Conservation (phyloP, 371 early-diverging fungal genomes). For the Apophysomyces variabilis region DNA sequence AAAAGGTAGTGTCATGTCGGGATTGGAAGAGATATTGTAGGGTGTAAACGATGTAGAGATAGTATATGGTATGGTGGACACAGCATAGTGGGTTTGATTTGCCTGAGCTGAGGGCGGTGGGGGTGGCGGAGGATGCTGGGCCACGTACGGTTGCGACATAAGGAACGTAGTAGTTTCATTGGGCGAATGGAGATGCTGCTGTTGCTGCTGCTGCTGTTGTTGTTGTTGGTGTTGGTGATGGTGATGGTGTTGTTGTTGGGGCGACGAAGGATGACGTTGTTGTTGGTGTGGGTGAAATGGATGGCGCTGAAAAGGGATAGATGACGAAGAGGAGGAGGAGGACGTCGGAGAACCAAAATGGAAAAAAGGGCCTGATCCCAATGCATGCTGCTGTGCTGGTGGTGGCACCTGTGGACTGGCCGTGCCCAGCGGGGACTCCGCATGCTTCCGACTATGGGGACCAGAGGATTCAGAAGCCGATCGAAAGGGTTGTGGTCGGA, state of each 20-base stretch:
- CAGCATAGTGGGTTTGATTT: background rate
- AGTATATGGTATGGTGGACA: slow-evolving; percentile 16
- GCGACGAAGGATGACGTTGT: slow-evolving; percentile 13
- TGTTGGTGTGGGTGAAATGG: slow-evolving; percentile 13
- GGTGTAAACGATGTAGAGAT: slow-evolving; percentile 20
- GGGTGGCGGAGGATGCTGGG: slow-evolving; percentile 11
- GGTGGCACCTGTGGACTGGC: slow-evolving; percentile 15
- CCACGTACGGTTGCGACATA: slow-evolving; percentile 21
- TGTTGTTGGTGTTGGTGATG: slow-evolving; percentile 9
- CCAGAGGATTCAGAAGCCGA: slow-evolving; percentile 31
- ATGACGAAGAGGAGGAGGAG: slow-evolving; percentile 42
- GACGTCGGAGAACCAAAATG: slow-evolving; percentile 44
- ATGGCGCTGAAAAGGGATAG: slow-evolving; percentile 35
- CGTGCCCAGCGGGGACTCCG: slow-evolving; percentile 18
- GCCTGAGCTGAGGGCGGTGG: background rate
- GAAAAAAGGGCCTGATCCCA: slow-evolving; percentile 29
- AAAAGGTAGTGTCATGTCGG: slow-evolving; percentile 2
- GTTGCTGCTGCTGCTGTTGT: slow-evolving; percentile 8
- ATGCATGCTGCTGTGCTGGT: slow-evolving; percentile 1
- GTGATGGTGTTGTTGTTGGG: slow-evolving; percentile 4
- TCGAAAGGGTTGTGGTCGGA: slow-evolving; percentile 29
- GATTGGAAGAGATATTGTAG: slow-evolving; percentile 22
- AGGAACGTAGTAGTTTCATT: slow-evolving; percentile 13
- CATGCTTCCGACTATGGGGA: slow-evolving; percentile 14
- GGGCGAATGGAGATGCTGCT: slow-evolving; percentile 22